A percentile compares a stretch with the other conserved stretches of the same genome.
phyloP scores from a whole-genome alignment of 768 basidiomycete species.

The Lactarius quietus region DNA sequence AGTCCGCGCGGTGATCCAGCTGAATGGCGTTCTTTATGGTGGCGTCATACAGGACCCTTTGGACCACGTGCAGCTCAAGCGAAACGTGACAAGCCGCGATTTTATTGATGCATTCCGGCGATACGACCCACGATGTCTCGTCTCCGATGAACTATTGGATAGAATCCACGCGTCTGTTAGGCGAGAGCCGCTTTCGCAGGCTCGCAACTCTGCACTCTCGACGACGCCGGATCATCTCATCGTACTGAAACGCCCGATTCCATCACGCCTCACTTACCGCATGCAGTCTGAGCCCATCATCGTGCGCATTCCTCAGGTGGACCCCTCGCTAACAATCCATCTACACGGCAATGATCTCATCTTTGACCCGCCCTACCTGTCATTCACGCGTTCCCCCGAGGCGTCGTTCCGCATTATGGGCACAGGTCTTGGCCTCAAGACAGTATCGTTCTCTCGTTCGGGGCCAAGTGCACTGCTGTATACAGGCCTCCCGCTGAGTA shows the following conservation, averaged over 20 bases:
- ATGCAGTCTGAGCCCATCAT: conserved; percentile 85
- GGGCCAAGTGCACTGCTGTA: conserved; percentile 84
- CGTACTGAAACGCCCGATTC: conserved; percentile 69
- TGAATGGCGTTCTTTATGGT: conserved; percentile 85
- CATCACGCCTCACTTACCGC: conserved; percentile 79
- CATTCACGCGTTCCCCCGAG: conserved; percentile 72
- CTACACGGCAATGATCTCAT: conserved; percentile 82
- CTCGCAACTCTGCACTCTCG: conserved; percentile 45
- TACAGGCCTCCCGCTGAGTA: conserved; percentile 74
- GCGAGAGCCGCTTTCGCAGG: conserved; percentile 68
- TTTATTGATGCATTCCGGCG: conserved; percentile 82
- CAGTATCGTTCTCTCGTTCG: conserved; percentile 77
- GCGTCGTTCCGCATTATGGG: conserved; percentile 91
- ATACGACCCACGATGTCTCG: conserved; percentile 64
- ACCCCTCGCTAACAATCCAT: conserved; percentile 78
- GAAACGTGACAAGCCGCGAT: conserved; percentile 65
- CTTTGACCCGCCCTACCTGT: conserved; percentile 84
- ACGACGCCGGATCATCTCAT: conserved; percentile 51
- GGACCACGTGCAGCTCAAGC: conserved; percentile 48
- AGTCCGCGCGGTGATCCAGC: conserved; percentile 76
- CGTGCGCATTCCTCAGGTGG: conserved; percentile 79
- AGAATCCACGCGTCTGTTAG: conserved; percentile 78
- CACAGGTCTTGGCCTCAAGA: conserved; percentile 75
- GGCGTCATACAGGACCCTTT: conserved; percentile 62
- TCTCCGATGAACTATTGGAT: conserved; percentile 72